These are phyloP conservation scores for Xylariales sp. DNA, from an alignment of 2,329 filamentous ascomycete genomes.

Conservation along the genomic window DNA sequence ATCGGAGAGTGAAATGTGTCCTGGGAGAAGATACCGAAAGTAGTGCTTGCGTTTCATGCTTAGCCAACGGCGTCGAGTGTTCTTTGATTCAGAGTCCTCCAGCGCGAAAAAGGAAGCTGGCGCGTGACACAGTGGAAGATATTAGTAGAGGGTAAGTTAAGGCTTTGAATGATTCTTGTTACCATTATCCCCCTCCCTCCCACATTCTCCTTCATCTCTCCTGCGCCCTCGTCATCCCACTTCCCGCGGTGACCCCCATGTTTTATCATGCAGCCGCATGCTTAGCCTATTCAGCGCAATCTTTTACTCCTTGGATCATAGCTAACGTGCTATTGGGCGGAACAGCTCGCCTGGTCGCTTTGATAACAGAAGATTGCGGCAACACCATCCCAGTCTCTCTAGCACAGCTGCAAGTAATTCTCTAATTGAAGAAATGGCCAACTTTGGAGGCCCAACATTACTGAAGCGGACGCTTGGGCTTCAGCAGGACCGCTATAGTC, in stretches of 20 bases:
- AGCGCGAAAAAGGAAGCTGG: slow-evolving; percentile 75
- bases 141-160: slow-evolving; percentile 66
- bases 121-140: slow-evolving; percentile 58
- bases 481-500: slow-evolving; percentile 73
- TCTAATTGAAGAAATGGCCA: slow-evolving; percentile 66
- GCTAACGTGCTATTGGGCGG: slow-evolving; percentile 46
- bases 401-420: slow-evolving; percentile 59
- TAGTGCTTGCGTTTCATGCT: slow-evolving; percentile 66
- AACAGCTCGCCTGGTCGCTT: slow-evolving; percentile 52
- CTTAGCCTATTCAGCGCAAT: too few species aligned
- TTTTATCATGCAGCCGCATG: slow-evolving; percentile 1
- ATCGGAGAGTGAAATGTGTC: slow-evolving; percentile 71
- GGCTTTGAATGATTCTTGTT: too few species aligned
- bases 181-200: too few species aligned
- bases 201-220: too few species aligned
- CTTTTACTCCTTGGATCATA: too few species aligned
- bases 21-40: slow-evolving; percentile 68
- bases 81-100: slow-evolving; percentile 73
- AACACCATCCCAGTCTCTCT: slow-evolving; percentile 54
- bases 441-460: slow-evolving; percentile 61
- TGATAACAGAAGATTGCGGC: slow-evolving; percentile 48
- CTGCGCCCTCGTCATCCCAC: too few species aligned
- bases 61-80: slow-evolving; percentile 73
- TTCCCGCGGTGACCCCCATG: slow-evolving; percentile 22
- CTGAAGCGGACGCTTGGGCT: slow-evolving; percentile 69